These are phyloP conservation scores for Nicotiana benthamiana DNA, from an alignment of 257 asterid species.

Conservation along the genomic window DNA sequence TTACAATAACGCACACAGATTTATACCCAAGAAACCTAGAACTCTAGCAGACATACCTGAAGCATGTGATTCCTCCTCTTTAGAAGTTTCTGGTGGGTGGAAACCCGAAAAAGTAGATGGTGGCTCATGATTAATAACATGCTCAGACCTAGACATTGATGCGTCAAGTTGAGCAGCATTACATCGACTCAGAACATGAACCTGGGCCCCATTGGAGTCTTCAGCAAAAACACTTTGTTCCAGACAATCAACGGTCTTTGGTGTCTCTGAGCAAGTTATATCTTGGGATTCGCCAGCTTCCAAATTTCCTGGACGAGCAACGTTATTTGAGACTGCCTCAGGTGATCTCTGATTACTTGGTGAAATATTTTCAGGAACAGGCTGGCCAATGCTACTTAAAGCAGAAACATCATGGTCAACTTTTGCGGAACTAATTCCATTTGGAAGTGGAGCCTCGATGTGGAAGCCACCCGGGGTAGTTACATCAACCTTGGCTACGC, in stretches of 20 bases:
- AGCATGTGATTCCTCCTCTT: constrained; percentile 22
- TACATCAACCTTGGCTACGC: constrained; percentile 16
- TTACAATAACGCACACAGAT: background rate
- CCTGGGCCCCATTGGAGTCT: constrained; percentile 22
- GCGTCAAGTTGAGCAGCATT: constrained; percentile 37
- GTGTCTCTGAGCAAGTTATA: constrained; percentile 22
- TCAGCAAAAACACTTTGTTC: constrained; percentile 31
- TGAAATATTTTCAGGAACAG: constrained; percentile 19
- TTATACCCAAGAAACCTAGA: constrained; percentile 42
- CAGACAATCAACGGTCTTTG: constrained; percentile 19
- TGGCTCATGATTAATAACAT: constrained; percentile 26
- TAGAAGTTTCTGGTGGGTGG: constrained; percentile 25
- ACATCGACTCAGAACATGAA: constrained; percentile 45
- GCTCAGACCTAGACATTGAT: constrained; percentile 21
- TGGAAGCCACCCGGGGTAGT: constrained; percentile 17
- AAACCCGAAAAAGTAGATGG: constrained; percentile 28
- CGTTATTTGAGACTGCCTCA: constrained; percentile 20
- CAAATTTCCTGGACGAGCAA: constrained; percentile 14
- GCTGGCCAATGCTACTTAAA: constrained; percentile 25
- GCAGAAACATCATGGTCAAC: constrained; percentile 27
- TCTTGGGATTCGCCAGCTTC: constrained; percentile 32
- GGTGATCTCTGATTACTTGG: constrained; percentile 20
- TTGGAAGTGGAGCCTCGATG: constrained; percentile 20
- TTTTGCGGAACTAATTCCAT: constrained; percentile 25
- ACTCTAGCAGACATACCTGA: constrained; percentile 16